Base-by-base conservation (phyloP, 2,329 filamentous ascomycete genomes). In the Elsinoe ampelina region DNA sequence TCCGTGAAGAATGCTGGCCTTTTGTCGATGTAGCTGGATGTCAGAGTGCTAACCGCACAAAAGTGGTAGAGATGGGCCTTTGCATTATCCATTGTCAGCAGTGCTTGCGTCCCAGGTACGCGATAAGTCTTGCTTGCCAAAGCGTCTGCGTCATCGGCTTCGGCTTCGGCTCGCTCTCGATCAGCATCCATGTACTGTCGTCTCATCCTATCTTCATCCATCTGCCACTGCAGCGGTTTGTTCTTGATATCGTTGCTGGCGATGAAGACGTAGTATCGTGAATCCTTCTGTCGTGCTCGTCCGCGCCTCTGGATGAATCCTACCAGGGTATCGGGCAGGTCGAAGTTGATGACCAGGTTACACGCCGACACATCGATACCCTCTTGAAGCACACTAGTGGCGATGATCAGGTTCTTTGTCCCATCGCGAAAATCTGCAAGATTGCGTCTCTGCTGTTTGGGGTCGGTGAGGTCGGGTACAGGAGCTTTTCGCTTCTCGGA, bases 41-140 rank as follows among this genome's bases (percentile, higher is more conserved):
- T 72, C 77, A 0, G 90, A 68, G 0, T 78, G 77, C 0, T 75
- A 10, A 45, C 41, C 8, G 41, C 73, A 68, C 91, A 96, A 63
- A 96, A 95, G 68, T 95, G 89, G 47, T 87, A 76, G 1, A 97
- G 77, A 67, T 93, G 89, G n/a, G 77, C 70, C 48, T 85, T 81
- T 0, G 89, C 86, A 61, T 87, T 87, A 36, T 87, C 80, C 1
- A 89, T 76, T 10, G 86, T 86, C 12, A 96, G 72, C 11, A 82
- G 70, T 0, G 88, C 89, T 3, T 84, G 80, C 5, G 30, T 35
- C 5, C 15, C 17, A 10, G 5, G 52, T 12, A 52, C 22, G 39
- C 22, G 19, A 41, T 57, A n/a, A 13, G 5, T 50, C 15, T 32
- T 47, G 34, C 19, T n/a, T 15, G 43, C 52, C 19, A 71, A 68